Base-by-base conservation (phyloP, 306 rosid genomes). In the Casuarina cunninghamiana region DNA sequence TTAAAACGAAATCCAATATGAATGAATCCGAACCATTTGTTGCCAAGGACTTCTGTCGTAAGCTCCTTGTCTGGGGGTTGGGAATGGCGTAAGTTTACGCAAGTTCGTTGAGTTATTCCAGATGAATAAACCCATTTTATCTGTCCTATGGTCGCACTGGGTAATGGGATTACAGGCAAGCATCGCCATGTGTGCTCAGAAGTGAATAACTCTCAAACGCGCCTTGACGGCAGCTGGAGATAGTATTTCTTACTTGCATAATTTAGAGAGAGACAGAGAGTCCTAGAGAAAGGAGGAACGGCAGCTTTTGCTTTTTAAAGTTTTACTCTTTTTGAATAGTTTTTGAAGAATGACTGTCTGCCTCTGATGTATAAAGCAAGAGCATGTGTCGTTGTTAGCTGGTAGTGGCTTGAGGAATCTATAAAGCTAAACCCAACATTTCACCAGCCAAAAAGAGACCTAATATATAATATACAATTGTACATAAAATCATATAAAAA, bases 281-380 rank as follows among this genome's bases (percentile, higher is more conserved):
- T 77, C 86, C 77, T 73, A 38, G 83, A 84, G 69, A 83, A 80
- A 80, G 72, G 78, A 77, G 68, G 50, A 6, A 38, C 79, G 79
- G 69, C 98, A 92, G 93, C 95, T 90, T 92, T 94, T 90, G 83
- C 92, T 88, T 92, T 92, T 85, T 45, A 88, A 90, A 83, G 86
- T 77, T 85, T 76, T 84, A 72, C 84, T 83, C 88, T 86, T 87
- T 88, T 86, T 82, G 85, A 88, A 85, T 82, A 82, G 86, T 71
- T 73, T 84, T 77, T 77, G 88, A 82, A 86, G 88, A 88, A 90
- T 84, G 89, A 82, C 90, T 85, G 91, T 89, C 89, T 74, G 86
- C 87, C 44, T 69, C 49, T 74, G 75, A 81, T 75, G 71, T 79
- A 82, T 83, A 83, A 79, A 86, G 80, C 49, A 63, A 78, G 81